Evolutionary conservation across 345 rosid genomes (phyloP).

Genomic region (Populus pruinosa): DNA sequence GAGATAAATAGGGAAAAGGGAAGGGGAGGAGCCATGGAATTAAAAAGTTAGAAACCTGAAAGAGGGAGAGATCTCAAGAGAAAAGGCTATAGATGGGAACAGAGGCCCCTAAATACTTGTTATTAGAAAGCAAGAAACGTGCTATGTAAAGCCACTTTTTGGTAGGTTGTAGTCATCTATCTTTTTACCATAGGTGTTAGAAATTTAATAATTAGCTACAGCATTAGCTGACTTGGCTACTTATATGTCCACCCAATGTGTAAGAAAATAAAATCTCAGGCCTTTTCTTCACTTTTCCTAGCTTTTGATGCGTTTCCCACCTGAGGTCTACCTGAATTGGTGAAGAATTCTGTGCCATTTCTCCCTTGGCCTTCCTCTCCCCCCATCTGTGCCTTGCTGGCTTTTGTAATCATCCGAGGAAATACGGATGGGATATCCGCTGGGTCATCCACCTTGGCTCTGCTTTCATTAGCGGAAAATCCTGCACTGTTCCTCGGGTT

Average conservation of each 20-base stretch:
- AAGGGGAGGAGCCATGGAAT: neutral
- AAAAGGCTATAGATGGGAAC: constrained; percentile 17
- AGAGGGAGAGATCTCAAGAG: constrained; percentile 22
- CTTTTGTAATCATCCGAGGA: neutral
- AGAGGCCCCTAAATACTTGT: constrained; percentile 34
- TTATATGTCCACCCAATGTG: neutral
- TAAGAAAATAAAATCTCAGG: neutral
- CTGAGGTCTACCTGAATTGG: neutral
- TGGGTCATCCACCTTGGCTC: constrained; percentile 7
- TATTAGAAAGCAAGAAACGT: constrained; percentile 54
- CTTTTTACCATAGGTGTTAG: neutral
- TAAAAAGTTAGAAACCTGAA: constrained; percentile 31
- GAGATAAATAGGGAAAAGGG: constrained; percentile 20
- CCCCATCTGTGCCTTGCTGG: neutral
- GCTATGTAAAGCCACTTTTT: constrained; percentile 47
- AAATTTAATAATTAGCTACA: constrained; percentile 8
- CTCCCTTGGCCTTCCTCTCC: constrained; percentile 14
- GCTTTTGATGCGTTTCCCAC: constrained; percentile 2
- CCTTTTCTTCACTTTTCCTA: constrained; percentile 4
- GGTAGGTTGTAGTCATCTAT: constrained; percentile 28
- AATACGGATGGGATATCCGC: neutral
- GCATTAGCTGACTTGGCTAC: constrained; percentile 15
- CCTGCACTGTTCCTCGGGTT: neutral
- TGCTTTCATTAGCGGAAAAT: neutral
- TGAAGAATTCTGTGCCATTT: neutral